Conservation (phyloP, 306 rosid genomes). For the Inga laurina region DNA sequence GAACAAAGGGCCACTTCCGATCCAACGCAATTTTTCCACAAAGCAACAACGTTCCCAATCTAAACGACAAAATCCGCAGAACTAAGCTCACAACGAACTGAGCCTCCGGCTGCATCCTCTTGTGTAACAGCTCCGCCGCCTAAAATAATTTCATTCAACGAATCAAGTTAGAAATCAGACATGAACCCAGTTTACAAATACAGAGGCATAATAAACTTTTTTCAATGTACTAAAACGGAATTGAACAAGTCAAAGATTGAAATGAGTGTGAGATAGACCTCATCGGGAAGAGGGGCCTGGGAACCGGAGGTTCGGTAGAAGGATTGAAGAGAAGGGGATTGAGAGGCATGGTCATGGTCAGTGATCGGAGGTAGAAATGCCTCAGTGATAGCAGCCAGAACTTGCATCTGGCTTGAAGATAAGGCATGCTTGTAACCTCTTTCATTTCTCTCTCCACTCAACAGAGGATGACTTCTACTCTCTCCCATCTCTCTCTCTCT, state of each 20-base stretch:
- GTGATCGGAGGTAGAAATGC: constrained; percentile 64
- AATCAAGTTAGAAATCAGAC: background rate
- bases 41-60: constrained; percentile 69
- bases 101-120: constrained; percentile 50
- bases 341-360: constrained; percentile 16
- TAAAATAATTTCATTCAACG: constrained; percentile 27
- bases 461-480: constrained; percentile 40
- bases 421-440: constrained; percentile 61
- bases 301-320: constrained; percentile 64
- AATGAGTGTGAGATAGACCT: constrained; percentile 44
- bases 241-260: background rate
- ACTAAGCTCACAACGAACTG: constrained; percentile 43
- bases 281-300: constrained; percentile 67
- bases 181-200: background rate
- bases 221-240: background rate
- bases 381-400: constrained; percentile 69
- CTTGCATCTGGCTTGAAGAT: constrained; percentile 59
- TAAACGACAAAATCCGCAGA: constrained; percentile 58
- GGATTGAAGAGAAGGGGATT: constrained; percentile 32
- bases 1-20: constrained; percentile 76
- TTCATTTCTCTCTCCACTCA: constrained; percentile 52
- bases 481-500: constrained; percentile 5
- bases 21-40: constrained; percentile 68
- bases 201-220: background rate
- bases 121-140: constrained; percentile 70